A percentile compares a stretch with the other conserved stretches of the same genome.
Evolutionary conservation across 1,139 yeast genomes (phyloP).

Genomic region (Yamadazyma triangularis): DNA sequence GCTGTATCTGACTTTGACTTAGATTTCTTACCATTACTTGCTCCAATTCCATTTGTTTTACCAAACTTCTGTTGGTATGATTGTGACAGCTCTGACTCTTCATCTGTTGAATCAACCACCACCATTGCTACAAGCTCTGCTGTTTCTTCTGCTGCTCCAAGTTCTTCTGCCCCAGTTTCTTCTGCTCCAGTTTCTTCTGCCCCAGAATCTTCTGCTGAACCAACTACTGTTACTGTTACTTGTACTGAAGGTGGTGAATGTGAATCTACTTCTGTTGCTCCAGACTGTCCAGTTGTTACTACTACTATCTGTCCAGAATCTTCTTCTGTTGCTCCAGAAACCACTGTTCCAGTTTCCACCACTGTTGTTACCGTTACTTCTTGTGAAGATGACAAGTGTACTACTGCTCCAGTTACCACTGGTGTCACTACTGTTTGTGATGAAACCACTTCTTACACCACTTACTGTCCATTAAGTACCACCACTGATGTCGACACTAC

Average conservation of each 20-base stretch:
- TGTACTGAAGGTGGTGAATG: conserved; percentile 5
- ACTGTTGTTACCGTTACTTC: conserved; percentile 41
- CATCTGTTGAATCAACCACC: conserved; percentile 7
- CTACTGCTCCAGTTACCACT: conserved; percentile 20
- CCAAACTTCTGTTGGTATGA: conserved; percentile 29
- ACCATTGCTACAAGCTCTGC: conserved; percentile 9
- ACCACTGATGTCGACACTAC: conserved; percentile 14
- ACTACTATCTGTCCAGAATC: conserved; percentile 1
- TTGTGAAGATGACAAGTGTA: conserved; percentile 36
- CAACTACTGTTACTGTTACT: conserved; percentile 5
- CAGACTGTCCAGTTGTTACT: conserved; percentile 11
- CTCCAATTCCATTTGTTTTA: conserved; percentile 8
- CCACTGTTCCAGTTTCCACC: conserved; percentile 16
- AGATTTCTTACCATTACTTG: conserved; percentile 5
- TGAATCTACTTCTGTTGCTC: conserved; percentile 1
- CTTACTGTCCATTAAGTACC: conserved; percentile 27
- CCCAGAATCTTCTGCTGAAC: conserved; percentile 6
- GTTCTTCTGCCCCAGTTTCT: conserved; percentile 10
- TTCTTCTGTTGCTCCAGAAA: neutral
- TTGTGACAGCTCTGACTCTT: conserved; percentile 9
- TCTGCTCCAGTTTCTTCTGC: conserved; percentile 6
- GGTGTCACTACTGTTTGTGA: conserved; percentile 19
- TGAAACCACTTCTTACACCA: conserved; percentile 26
- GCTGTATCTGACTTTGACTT: conserved; percentile 4
- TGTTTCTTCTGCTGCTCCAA: conserved; percentile 6